phyloP scores from a whole-genome alignment of 768 basidiomycete species.

The Pleurotus sapidus region DNA sequence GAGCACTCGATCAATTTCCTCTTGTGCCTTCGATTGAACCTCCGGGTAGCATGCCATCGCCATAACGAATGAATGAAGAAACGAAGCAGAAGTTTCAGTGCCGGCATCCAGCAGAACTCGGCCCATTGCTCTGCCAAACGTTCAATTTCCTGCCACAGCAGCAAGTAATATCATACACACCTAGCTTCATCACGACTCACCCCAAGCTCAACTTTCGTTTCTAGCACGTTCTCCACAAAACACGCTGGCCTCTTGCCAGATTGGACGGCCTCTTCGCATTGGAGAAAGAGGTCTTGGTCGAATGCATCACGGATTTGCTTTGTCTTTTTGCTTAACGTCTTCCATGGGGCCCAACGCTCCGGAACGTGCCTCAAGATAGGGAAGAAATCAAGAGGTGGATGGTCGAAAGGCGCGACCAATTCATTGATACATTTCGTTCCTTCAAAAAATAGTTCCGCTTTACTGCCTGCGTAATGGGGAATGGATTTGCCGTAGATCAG shows the following conservation, averaged over 20 bases:
- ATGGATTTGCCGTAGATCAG: conserved; percentile 11
- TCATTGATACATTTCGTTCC: neutral
- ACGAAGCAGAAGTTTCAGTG: neutral
- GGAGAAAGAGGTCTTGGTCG: conserved; percentile 2
- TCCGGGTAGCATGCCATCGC: neutral
- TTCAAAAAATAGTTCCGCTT: conserved; percentile 6
- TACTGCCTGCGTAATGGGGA: conserved; percentile 6
- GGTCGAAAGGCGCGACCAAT: conserved; percentile 3
- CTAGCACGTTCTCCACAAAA: conserved; percentile 21
- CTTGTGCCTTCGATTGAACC: neutral
- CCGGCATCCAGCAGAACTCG: neutral
- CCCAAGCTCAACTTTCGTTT: conserved; percentile 9
- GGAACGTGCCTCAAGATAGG: conserved; percentile 16
- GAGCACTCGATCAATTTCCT: neutral
- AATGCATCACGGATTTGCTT: conserved; percentile 4
- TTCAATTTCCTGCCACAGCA: too few species aligned
- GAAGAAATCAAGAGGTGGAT: conserved; percentile 13
- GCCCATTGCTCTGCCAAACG: neutral
- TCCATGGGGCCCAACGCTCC: conserved; percentile 16
- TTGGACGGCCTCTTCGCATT: conserved; percentile 3
- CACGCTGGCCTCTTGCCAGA: conserved; percentile 19
- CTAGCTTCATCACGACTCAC: conserved; percentile 4
- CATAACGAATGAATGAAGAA: neutral
- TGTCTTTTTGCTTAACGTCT: conserved; percentile 2
- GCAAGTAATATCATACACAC: neutral